Evolutionary conservation across 139 green algal species (phyloP), one percentile per base, ranked within the genome.

Genomic region (Gonium pectorale): DNA sequence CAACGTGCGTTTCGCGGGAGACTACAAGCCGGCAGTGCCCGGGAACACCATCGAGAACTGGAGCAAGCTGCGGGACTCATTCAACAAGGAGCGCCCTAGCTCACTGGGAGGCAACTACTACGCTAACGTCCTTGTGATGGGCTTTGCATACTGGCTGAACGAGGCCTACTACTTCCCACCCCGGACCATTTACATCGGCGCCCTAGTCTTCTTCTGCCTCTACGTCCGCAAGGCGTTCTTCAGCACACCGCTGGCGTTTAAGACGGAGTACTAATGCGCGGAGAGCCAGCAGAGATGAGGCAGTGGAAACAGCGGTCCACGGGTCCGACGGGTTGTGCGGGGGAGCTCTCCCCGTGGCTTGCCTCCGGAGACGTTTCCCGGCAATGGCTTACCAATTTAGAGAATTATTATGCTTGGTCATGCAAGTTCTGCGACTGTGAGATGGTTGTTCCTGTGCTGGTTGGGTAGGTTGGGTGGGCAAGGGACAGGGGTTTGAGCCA

Each of bases 41-140:
- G 79, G 79, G 3, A 68, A 85, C 79, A 56, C 79, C 0, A 59
- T 85, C 15, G 79, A 77, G 33, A 85, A 85, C 79, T 85, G 79
- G 79, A 41, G 3, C 9, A 29, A 49, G 33, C 26, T 85, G 35
- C 64, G 79, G 11, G 63, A 37, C 0, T 59, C 64, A 19, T 85
- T 59, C 29, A 44, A 78, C 44, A 85, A 67, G 49, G 79, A 85
- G 46, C 63, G 52, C 19, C 33, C 79, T 3, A 85, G 52, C 64
- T 85, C 79, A 2, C 79, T 85, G 7, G 79, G 79, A 46, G 79
- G 46, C 19, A 66, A 27, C 46, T 85, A 85, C 46, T 75, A 75
- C 27, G 3, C 37, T 29, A 85, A 85, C 64, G 64, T 85, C 3
- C 46, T 77, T 9, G 64, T 77, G 0, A 78, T 85, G 63, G 79